Conservation (phyloP, 2,329 filamentous ascomycete species). For the Fonsecaea multimorphosa region DNA sequence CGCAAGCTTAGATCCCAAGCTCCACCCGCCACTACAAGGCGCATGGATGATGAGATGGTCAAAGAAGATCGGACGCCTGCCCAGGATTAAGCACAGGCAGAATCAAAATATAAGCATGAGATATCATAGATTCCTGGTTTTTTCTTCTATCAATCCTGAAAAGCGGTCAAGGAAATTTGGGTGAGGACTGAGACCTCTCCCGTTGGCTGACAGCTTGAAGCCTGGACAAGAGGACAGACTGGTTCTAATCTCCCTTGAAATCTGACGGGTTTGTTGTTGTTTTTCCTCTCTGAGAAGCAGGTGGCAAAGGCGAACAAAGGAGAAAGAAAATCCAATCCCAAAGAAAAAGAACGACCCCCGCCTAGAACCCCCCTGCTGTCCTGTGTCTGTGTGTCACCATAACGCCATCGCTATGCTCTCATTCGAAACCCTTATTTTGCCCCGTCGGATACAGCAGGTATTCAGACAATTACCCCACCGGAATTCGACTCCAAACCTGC, state of each 20-base stretch:
- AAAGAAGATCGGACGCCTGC: neutral
- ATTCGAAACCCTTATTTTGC: conserved; percentile 15
- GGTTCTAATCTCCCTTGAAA: conserved; percentile 19
- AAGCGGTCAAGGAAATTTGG: conserved; percentile 33
- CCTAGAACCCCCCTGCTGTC: conserved; percentile 5
- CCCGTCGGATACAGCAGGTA: conserved; percentile 16
- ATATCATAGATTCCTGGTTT: conserved; percentile 15
- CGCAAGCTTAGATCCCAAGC: conserved; percentile 5
- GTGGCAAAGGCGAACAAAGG: conserved; percentile 18
- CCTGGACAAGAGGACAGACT: conserved; percentile 20
- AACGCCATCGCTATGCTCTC: conserved; percentile 38
- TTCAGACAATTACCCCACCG: conserved; percentile 17
- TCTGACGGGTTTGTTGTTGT: neutral
- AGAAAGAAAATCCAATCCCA: conserved; percentile 36
- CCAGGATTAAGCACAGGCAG: neutral
- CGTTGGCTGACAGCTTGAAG: conserved; percentile 14
- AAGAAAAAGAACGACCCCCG: conserved; percentile 41
- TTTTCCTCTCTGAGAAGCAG: conserved; percentile 2
- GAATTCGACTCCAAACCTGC: conserved; percentile 6
- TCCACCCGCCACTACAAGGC: neutral
- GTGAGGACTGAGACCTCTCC: conserved; percentile 31
- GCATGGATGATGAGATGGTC: conserved; percentile 12
- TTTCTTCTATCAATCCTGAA: conserved; percentile 28
- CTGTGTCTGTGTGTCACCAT: conserved; percentile 16
- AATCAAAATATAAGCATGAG: conserved; percentile 7